Conservation (phyloP, 805 yeast genomes). For the Cyberlindnera sargentensis region DNA sequence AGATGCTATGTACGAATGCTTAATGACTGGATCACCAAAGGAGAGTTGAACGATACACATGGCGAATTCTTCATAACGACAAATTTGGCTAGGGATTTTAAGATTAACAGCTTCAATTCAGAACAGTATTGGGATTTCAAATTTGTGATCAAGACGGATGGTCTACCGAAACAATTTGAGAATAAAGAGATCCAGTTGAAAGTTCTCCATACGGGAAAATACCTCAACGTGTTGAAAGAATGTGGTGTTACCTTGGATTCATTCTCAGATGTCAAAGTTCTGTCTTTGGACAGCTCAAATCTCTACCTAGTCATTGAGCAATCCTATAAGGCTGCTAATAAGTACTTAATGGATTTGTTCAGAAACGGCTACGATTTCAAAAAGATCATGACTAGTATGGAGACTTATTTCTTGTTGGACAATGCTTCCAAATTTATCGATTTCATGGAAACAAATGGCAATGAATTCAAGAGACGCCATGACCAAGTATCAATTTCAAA, state of each 20-base stretch:
- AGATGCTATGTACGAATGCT: conserved; percentile 58
- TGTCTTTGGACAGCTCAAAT: conserved; percentile 32
- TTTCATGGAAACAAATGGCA: conserved; percentile 43
- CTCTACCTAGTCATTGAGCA: conserved; percentile 49
- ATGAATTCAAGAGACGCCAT: conserved; percentile 43
- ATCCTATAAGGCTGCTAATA: conserved; percentile 65
- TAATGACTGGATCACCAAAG: conserved; percentile 72
- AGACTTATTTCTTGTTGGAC: conserved; percentile 50
- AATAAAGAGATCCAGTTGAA: conserved; percentile 49
- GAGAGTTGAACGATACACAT: conserved; percentile 69
- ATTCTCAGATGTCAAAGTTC: conserved; percentile 21
- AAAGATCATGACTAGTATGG: conserved; percentile 40
- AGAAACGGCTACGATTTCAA: conserved; percentile 53
- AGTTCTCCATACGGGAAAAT: conserved; percentile 78
- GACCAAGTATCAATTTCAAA: conserved; percentile 24
- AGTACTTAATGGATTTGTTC: conserved; percentile 46
- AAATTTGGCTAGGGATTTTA: conserved; percentile 19
- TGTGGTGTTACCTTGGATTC: conserved; percentile 39
- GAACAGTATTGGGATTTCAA: conserved; percentile 72
- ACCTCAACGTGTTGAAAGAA: conserved; percentile 61
- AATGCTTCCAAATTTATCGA: conserved; percentile 43
- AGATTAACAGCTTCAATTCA: conserved; percentile 28
- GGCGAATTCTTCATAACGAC: conserved; percentile 72
- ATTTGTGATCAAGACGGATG: conserved; percentile 68
- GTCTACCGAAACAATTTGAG: conserved; percentile 60